Evolutionary conservation across 495 filamentous ascomycete genomes (phyloP), one percentile per base, ranked within the genome.

Genomic region (Xylaria venustula): DNA sequence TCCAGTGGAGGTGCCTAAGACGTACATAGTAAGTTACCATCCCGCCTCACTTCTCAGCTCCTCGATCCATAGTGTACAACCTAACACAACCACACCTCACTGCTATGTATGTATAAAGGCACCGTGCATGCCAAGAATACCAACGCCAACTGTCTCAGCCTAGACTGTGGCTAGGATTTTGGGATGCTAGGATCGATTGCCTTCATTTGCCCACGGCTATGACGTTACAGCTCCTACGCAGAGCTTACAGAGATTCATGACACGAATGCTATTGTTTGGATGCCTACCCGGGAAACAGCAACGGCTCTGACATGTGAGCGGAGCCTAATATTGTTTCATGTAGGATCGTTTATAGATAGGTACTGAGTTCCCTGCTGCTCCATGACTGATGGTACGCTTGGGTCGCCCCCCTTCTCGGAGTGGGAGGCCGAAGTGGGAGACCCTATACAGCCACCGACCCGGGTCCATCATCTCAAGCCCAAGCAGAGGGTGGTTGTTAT

Each of bases 91-190:
- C n/a, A 44, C 23, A 9, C 49, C 7, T 2, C 14, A 17, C 26
- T 7, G 7, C 20, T 47, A 26, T 45, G 30, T 34, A 5, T 34
- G 11, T 40, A 15, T 25, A 37, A 61, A 61, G 19, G 58, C 40
- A 50, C 58, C 58, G 17, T 54, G 58, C 58, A 61, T 61, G 41
- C 42, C 58, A 54, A 61, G 58, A 30, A 50, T 47, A 17, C 58
- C 15, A 47, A 37, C 56, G 25, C 47, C 47, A 42, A 30, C 37
- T 47, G 36, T 45, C 57, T 52, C 37, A 49, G 57, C 57, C 57
- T 50, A 34, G 36, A 34, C 14, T 14, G 17, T 17, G 20, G 17
- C 34, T 34, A 60, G 57, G 45, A 60, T 60, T 36, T 11, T 22
- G n/a, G n/a, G n/a, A n/a, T n/a, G n/a, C n/a, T n/a, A n/a, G n/a